A percentile compares a stretch with the other conserved stretches of the same genome.
Conservation (phyloP, 2,329 filamentous ascomycete genomes). For the Berkeleyomyces rouxiae region DNA sequence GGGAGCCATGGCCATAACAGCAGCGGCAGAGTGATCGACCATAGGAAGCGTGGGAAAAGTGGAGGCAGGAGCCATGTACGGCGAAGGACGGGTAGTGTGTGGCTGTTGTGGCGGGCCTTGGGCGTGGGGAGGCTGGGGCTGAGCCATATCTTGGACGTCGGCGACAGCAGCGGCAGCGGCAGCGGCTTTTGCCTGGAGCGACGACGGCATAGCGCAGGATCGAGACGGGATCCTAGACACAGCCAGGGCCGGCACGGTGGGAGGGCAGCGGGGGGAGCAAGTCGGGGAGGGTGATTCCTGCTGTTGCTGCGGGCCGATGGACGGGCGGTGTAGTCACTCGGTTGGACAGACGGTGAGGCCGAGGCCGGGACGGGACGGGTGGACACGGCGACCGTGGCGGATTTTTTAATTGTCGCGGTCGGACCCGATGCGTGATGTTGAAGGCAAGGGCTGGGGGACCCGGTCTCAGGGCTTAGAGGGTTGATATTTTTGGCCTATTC, state of each 20-base stretch:
- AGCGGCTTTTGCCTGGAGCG: neutral
- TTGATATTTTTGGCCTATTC: neutral
- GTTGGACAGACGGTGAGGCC: neutral
- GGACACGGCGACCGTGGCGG: neutral
- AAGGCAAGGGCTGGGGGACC: neutral
- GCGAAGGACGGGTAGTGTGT: neutral
- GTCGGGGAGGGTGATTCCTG: neutral
- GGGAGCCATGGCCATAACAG: conserved; percentile 2
- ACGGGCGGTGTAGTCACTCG: neutral
- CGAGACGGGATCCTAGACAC: conserved; percentile 3
- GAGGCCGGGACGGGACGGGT: neutral
- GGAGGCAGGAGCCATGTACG: conserved; percentile 3
- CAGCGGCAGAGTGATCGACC: conserved; percentile 4
- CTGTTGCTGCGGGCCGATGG: too few species aligned
- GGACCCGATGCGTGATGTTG: neutral
- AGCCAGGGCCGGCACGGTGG: neutral
- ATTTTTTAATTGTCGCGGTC: neutral
- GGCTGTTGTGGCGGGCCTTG: neutral
- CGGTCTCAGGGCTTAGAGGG: neutral
- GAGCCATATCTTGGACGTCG: neutral
- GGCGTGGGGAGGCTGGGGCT: neutral
- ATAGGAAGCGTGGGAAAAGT: conserved; percentile 1
- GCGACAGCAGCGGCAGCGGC: neutral
- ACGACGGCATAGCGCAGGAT: neutral
- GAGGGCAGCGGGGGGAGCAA: neutral